Conservation (phyloP, 169 alveolate species). For the Babesia ovata region DNA sequence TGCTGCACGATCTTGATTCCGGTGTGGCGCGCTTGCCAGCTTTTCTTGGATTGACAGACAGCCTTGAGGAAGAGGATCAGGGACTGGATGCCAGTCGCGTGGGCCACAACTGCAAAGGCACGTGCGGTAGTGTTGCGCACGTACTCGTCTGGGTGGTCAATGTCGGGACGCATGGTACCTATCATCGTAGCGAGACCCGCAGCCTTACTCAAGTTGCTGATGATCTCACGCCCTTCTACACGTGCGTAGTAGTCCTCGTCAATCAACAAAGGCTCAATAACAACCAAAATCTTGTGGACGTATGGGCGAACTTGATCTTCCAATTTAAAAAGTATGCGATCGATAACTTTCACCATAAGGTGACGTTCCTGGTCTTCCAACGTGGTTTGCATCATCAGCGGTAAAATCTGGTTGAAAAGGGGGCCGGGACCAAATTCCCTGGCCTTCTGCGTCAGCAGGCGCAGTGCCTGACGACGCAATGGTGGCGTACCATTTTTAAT, state of each 20-base stretch:
- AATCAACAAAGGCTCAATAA: slow-evolving; percentile 97
- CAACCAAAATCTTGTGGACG: slow-evolving; percentile 97
- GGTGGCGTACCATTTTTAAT: slow-evolving; percentile 99
- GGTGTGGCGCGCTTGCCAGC: slow-evolving; percentile 99
- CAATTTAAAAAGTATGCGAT: slow-evolving; percentile 93
- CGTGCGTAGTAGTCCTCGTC: slow-evolving; percentile 99
- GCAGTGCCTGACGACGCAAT: slow-evolving; percentile 93
- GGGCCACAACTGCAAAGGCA: slow-evolving; percentile 99
- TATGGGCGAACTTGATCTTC: slow-evolving; percentile 97
- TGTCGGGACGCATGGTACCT: slow-evolving; percentile 99
- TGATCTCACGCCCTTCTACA: slow-evolving; percentile 98
- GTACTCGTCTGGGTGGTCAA: slow-evolving; percentile 99
- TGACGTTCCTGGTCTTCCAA: slow-evolving; percentile 98
- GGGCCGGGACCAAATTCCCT: slow-evolving; percentile 98
- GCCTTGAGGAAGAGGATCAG: slow-evolving; percentile 97
- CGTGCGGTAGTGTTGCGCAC: slow-evolving; percentile 97
- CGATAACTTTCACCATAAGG: slow-evolving; percentile 96
- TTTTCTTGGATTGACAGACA: slow-evolving; percentile 94
- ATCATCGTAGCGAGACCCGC: slow-evolving; percentile 99
- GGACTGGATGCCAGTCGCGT: slow-evolving; percentile 98
- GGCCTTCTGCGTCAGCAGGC: slow-evolving; percentile 94
- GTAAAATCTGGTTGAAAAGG: slow-evolving; percentile 95
- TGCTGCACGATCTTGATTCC: slow-evolving; percentile 99
- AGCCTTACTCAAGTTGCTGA: slow-evolving; percentile 93
- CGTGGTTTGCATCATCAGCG: slow-evolving; percentile 96